phyloP scores from a whole-genome alignment of 331 rosid genomes.

The Malus hybrid region DNA sequence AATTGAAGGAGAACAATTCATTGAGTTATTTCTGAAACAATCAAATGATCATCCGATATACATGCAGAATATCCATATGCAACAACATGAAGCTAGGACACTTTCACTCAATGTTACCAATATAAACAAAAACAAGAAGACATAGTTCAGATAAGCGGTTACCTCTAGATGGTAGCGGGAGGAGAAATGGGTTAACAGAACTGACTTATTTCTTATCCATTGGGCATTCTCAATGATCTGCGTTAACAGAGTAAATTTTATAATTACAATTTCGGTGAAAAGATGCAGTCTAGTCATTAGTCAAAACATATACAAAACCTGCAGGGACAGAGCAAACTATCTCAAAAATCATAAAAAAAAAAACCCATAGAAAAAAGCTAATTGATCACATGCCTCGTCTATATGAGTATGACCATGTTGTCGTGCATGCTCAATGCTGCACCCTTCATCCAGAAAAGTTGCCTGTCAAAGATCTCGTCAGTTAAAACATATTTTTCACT shows the following conservation, averaged over 20 bases:
- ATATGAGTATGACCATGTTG: slow-evolving; percentile 89
- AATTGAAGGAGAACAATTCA: background rate
- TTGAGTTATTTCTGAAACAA: background rate
- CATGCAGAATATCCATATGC: background rate
- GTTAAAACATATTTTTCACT: slow-evolving; percentile 10
- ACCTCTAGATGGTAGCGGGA: slow-evolving; percentile 92
- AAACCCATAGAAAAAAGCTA: background rate
- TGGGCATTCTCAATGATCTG: slow-evolving; percentile 72
- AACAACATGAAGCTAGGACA: background rate
- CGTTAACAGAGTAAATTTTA: slow-evolving; percentile 12
- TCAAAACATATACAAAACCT: background rate
- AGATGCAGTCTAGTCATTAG: background rate
- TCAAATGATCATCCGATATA: background rate
- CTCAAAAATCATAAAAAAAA: background rate
- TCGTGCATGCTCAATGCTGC: slow-evolving; percentile 75
- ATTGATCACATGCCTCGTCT: slow-evolving; percentile 48
- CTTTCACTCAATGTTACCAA: background rate
- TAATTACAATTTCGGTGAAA: slow-evolving; percentile 4
- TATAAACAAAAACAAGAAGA: background rate
- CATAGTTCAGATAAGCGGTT: slow-evolving; percentile 7
- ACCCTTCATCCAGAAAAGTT: slow-evolving; percentile 79
- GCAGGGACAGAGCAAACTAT: background rate
- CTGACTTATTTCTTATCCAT: slow-evolving; percentile 89
- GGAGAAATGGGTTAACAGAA: slow-evolving; percentile 90
- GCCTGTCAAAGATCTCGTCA: slow-evolving; percentile 45